These are phyloP conservation scores for Corymbia citriodora DNA, from an alignment of 441 rosid species.

Conservation along the genomic window DNA sequence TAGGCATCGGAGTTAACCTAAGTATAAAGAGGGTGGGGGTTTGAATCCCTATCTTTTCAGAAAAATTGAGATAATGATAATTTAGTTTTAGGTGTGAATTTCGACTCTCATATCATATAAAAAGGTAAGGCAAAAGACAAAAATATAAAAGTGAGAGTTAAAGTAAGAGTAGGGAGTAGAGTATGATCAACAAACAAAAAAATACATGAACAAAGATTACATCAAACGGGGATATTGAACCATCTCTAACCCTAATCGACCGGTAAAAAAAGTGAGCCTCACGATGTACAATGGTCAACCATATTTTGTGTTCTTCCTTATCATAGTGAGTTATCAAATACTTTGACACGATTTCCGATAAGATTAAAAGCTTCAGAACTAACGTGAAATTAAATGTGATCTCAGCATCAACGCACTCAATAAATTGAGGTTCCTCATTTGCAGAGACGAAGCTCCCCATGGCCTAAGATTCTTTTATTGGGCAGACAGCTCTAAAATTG, in stretches of 20 bases:
- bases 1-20: too few species aligned
- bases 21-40: too few species aligned
- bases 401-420: neutral
- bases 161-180: too few species aligned
- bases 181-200: too few species aligned
- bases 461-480: neutral
- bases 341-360: neutral
- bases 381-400: neutral
- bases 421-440: neutral
- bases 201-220: neutral
- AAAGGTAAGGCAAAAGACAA: too few species aligned
- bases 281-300: neutral
- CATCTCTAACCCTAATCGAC: neutral
- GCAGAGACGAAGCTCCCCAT: neutral
- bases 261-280: neutral
- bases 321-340: neutral
- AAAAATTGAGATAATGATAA: too few species aligned
- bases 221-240: neutral
- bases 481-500: neutral
- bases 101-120: too few species aligned
- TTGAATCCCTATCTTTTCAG: too few species aligned
- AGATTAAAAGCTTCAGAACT: neutral
- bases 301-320: neutral
- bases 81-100: too few species aligned
- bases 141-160: too few species aligned